Conservation (phyloP, 2,329 filamentous ascomycete species). For the Pestalotiopsis fici region DNA sequence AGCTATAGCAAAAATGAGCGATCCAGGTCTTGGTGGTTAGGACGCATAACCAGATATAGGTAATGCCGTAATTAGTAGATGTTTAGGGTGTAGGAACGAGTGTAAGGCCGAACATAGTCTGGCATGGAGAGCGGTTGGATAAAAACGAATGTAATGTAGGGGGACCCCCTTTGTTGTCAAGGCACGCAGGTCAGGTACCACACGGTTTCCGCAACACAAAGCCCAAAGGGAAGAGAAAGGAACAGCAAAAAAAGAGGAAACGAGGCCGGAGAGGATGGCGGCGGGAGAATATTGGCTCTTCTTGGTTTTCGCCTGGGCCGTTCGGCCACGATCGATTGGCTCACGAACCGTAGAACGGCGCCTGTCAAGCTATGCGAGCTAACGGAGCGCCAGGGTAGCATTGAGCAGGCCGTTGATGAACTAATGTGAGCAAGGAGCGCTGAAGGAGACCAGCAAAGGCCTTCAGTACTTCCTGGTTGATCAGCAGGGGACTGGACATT, state of each 20-base stretch:
- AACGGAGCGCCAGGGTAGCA: slow-evolving; percentile 27
- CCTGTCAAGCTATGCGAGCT: slow-evolving; percentile 28
- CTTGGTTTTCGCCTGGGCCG: slow-evolving; percentile 14
- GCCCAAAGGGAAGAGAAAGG: slow-evolving; percentile 13
- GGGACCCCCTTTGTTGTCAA: slow-evolving; percentile 3
- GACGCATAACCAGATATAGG: slow-evolving; percentile 13
- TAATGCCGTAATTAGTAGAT: slow-evolving; percentile 5
- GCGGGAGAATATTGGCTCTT: slow-evolving; percentile 28
- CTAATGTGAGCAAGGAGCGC: slow-evolving; percentile 8
- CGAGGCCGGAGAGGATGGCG: slow-evolving; percentile 14
- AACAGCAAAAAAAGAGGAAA: slow-evolving; percentile 17
- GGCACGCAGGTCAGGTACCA: slow-evolving; percentile 7
- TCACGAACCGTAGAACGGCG: slow-evolving; percentile 22
- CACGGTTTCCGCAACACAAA: slow-evolving; percentile 6
- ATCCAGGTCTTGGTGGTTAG: slow-evolving; percentile 7
- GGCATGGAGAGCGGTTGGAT: slow-evolving; percentile 8
- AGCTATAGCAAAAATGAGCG: slow-evolving; percentile 9
- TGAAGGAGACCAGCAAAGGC: not conserved
- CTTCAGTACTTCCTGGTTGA: not conserved
- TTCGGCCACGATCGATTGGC: slow-evolving; percentile 32
- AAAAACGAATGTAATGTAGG: slow-evolving; percentile 9
- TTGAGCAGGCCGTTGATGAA: slow-evolving; percentile 11
- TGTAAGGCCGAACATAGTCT: slow-evolving; percentile 6
- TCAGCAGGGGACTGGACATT: not conserved
- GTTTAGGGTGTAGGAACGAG: slow-evolving; percentile 3